Evolutionary conservation across 1,284 basidiomycete species (phyloP).

Genomic region (Ganoderma boninense): DNA sequence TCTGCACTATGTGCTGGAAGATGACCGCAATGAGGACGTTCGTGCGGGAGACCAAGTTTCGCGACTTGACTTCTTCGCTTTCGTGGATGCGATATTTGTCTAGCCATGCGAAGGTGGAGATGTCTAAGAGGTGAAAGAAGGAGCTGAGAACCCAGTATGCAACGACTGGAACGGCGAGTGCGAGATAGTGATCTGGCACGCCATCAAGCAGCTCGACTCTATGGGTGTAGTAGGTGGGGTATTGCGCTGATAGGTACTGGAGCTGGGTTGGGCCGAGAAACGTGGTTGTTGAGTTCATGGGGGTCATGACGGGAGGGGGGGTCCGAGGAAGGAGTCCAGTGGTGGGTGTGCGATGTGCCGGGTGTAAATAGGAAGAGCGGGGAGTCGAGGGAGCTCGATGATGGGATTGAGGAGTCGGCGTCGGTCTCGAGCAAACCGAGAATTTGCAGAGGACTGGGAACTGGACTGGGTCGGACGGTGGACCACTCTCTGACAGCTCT

Average conservation of each 20-base stretch:
- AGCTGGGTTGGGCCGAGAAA: conserved; percentile 36
- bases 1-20: conserved; percentile 81
- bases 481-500: conserved; percentile 3
- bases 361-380: conserved; percentile 2
- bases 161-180: conserved; percentile 79
- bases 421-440: conserved; percentile 19
- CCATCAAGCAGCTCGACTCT: conserved; percentile 29
- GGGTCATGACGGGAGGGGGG: conserved; percentile 8
- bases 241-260: conserved; percentile 36
- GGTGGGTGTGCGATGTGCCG: neutral
- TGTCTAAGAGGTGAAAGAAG: conserved; percentile 86
- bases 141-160: conserved; percentile 91
- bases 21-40: conserved; percentile 63
- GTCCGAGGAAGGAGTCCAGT: neutral
- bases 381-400: neutral
- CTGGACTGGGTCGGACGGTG: neutral
- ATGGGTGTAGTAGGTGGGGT: conserved; percentile 41
- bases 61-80: conserved; percentile 78
- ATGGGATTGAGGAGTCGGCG: conserved; percentile 1
- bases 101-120: conserved; percentile 78
- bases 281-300: conserved; percentile 37
- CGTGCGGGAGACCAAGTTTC: conserved; percentile 86
- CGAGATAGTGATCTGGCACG: conserved; percentile 73
- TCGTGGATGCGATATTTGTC: conserved; percentile 92
- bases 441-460: conserved; percentile 8